These are phyloP conservation scores for Rhizophora apiculata DNA, from an alignment of 345 rosid genomes.

Conservation along the genomic window DNA sequence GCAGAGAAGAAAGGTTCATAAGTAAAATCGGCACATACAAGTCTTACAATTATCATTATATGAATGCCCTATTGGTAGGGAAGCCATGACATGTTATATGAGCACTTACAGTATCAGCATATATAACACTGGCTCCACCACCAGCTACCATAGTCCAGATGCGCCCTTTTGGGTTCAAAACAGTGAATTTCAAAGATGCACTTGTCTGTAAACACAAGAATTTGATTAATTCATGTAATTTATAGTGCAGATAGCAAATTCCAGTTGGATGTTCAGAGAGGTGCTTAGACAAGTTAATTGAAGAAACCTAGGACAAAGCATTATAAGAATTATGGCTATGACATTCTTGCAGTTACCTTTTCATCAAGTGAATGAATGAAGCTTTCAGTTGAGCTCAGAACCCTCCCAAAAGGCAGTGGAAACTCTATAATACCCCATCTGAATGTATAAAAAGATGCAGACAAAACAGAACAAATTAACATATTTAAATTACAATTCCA, in stretches of 20 bases:
- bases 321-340: not conserved
- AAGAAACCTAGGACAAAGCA: not conserved
- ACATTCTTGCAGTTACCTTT: conserved; percentile 49
- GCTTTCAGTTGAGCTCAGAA: conserved; percentile 72
- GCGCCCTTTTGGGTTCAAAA: conserved; percentile 89
- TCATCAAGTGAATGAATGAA: conserved; percentile 86
- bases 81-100: not conserved
- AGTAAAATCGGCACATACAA: not conserved
- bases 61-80: not conserved
- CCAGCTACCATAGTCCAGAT: conserved; percentile 99
- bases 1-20: not conserved
- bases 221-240: not conserved
- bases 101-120: conserved; percentile 82
- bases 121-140: conserved; percentile 97
- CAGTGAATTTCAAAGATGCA: conserved; percentile 91
- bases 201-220: conserved; percentile 62
- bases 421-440: conserved; percentile 93
- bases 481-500: not conserved
- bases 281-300: not conserved
- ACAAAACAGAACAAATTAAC: not conserved
- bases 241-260: not conserved
- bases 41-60: not conserved
- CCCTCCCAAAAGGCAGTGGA: conserved; percentile 95
- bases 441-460: conserved; percentile 7
- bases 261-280: not conserved